Percentiles rank a stretch among this genome's conserved stretches.
Conservation (phyloP, 306 rosid genomes). For the Pyrus pyrifolia region DNA sequence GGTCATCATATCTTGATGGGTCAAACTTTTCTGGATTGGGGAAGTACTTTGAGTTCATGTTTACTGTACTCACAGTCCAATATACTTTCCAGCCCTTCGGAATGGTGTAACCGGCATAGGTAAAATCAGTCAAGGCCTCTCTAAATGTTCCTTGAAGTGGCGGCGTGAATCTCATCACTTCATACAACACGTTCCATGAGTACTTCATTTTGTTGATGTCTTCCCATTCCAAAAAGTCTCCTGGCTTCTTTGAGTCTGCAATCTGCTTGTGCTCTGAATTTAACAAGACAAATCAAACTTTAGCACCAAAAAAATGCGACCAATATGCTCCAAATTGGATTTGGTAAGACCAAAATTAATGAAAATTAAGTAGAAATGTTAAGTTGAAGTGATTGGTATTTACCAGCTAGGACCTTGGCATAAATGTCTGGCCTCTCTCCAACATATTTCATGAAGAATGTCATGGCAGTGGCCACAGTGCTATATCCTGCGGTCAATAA, state of each 20-base stretch:
- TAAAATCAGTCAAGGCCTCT: slow-evolving; percentile 23
- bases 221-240: slow-evolving; percentile 27
- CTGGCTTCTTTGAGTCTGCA: slow-evolving; percentile 7
- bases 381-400: neutral
- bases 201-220: slow-evolving; percentile 34
- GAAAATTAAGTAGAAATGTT: neutral
- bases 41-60: slow-evolving; percentile 20
- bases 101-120: slow-evolving; percentile 29
- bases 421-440: slow-evolving; percentile 26
- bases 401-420: slow-evolving; percentile 45
- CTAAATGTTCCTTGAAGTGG: slow-evolving; percentile 40
- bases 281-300: neutral
- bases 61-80: slow-evolving; percentile 24
- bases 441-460: slow-evolving; percentile 17
- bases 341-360: too few relatives aligned
- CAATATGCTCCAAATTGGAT: neutral
- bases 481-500: slow-evolving; percentile 12
- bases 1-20: slow-evolving; percentile 7
- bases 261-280: slow-evolving; percentile 29
- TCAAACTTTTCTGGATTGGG: slow-evolving; percentile 26
- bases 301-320: neutral
- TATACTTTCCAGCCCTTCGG: slow-evolving; percentile 43
- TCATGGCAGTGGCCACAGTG: slow-evolving; percentile 17
- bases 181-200: slow-evolving; percentile 28
- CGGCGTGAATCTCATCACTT: slow-evolving; percentile 35